Base-by-base conservation (phyloP, 2,329 filamentous ascomycete genomes). In the Cladosporium oxysporum region DNA sequence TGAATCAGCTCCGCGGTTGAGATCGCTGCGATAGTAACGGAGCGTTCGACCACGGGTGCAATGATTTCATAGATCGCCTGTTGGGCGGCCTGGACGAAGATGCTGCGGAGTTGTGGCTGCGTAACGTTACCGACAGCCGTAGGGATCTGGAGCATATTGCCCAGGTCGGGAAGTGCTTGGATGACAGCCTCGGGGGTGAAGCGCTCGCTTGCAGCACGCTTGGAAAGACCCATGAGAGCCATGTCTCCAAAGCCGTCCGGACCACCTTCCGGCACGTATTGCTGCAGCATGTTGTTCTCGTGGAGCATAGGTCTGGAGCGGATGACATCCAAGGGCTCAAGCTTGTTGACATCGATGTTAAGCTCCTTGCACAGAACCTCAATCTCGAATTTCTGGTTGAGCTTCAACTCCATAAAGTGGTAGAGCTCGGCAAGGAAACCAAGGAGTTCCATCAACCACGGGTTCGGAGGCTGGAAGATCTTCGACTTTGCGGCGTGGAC, bases 321-420 rank as follows among this genome's bases (percentile, higher is more conserved):
- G 65, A 99, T 95, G 74, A 93, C 90, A 26, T 90, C 89, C 0
- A 93, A 92, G 0, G 94, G 92, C 72, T 96, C 91, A 68, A 98
- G 93, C 66, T 87, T 90, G 80, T 96, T 97, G 79, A 97, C 91
- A 69, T 98, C 93, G n/a, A 98, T 83, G 64, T 90, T 90, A 18
- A 99, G 83, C 14, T 93, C 93, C 76, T 96, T 96, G 83, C 93
- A 99, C 28, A 99, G 85, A 29, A 99, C 93, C 78, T 99, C 95
- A 66, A 99, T 98, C 78, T 99, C 95, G 72, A 99, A 99, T 74
- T 98, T 99, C 61, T 97, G 88, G 71, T 98, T 98, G 44, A 99
- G 86, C 77, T 98, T 98, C 65, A 99, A 83, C 72, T 97, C 94
- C 16, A 92, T 92, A 73, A 91, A 91, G 74, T 97, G 90, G 74